Evolutionary conservation across 192 early-diverging fungal species (phyloP), one percentile per base, ranked within the genome.

Genomic region (Podila verticillata): DNA sequence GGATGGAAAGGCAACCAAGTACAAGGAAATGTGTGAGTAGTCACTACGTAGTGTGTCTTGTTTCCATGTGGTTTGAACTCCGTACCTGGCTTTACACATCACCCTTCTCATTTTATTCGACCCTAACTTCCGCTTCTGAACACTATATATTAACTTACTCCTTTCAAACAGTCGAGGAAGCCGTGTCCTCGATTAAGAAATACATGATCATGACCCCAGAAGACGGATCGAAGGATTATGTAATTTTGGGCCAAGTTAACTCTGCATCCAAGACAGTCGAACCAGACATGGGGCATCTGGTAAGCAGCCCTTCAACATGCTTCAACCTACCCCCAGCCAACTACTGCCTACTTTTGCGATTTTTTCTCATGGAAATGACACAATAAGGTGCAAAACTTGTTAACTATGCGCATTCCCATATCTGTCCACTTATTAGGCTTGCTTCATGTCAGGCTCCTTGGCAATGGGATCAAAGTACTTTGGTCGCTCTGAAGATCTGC

Each of bases 361-460:
- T 48, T 34, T 75, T 48, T 71, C 57, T 61, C 28, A 56, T 36
- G 17, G 67, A 34, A 39, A 56, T 29, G 66, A 66, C 24, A 7
- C 3, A 19, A 13, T 26, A 39, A 12, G 39, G 59, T 29, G 30
- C 24, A 58, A n/a, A 30, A 32, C 9, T 28, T 51, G 4, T 12
- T 20, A 34, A 26, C 30, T 22, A 71, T n/a, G 35, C 29, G 19
- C 34, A 47, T 59, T 65, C 32, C 44, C 57, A 19, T 35, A 48
- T 32, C 22, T 34, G 34, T 49, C 13, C 30, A 12, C 32, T 29
- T 68, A 22, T 29, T 70, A 89, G 87, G 81, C 86, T 15, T 91
- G 89, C 61, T 91, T 89, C 70, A 85, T 82, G 12, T 82, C 84
- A 24, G 88, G 87, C 2, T 81, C 83, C 13, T 63, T 91, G 0